A percentile compares a stretch with the other conserved stretches of the same genome.
Evolutionary conservation across 2,329 filamentous ascomycete genomes (phyloP).

Genomic region (Fusarium fujikuroi): DNA sequence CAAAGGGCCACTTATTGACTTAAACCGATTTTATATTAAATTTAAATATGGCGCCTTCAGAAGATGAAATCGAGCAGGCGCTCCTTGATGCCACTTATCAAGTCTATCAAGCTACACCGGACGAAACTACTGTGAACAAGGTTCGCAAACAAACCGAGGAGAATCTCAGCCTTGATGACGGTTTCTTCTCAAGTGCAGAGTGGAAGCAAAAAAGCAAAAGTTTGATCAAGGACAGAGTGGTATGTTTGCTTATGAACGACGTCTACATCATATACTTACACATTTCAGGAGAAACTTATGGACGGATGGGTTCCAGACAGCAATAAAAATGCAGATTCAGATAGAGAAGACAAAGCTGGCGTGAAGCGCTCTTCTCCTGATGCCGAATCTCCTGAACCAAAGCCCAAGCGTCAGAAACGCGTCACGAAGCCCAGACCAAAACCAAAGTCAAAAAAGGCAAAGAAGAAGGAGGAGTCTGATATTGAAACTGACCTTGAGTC

Average conservation of each 20-base stretch:
- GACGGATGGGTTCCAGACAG: constrained; percentile 50
- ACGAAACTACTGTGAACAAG: constrained; percentile 65
- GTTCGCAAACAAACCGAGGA: constrained; percentile 65
- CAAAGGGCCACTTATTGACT: background rate
- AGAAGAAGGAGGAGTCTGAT: constrained; percentile 38
- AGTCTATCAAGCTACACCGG: constrained; percentile 57
- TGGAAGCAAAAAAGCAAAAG: constrained; percentile 71
- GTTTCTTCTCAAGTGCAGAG: constrained; percentile 59
- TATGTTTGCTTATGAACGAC: constrained; percentile 50
- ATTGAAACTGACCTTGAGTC: constrained; percentile 36
- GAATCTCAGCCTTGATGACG: constrained; percentile 59
- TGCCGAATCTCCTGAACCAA: constrained; percentile 49
- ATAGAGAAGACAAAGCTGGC: constrained; percentile 43
- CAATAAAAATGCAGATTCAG: constrained; percentile 39
- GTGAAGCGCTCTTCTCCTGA: constrained; percentile 51
- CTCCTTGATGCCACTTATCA: constrained; percentile 59
- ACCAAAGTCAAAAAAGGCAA: constrained; percentile 42
- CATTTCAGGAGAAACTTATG: constrained; percentile 49
- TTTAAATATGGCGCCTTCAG: constrained; percentile 54
- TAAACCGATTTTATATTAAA: background rate
- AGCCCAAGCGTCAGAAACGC: constrained; percentile 55
- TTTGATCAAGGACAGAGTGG: constrained; percentile 65
- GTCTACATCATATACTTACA: constrained; percentile 1
- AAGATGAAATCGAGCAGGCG: constrained; percentile 56
- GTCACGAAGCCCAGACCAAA: constrained; percentile 46